Base-by-base conservation (phyloP, 257 asterid species). In the Leonotis leonurus region DNA sequence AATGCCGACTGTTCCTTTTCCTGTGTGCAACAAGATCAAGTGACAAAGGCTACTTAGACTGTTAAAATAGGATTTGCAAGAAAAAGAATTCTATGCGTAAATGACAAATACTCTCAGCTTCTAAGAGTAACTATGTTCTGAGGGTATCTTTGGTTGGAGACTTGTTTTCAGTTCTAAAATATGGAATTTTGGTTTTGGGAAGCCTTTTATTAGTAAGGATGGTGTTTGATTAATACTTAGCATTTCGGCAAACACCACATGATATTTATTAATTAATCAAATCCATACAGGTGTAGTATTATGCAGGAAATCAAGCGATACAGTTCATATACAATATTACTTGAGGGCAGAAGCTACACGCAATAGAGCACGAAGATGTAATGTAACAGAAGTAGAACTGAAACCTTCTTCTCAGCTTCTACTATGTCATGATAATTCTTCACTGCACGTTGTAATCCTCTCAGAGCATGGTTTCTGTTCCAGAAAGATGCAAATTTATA, bases 401-500 rank as follows among this genome's bases (percentile, higher is more conserved):
- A 53, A 56, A 88, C 99, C 97, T 85, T 89, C 86, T 86, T 92
- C 83, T 92, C 99, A 70, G 91, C 94, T 78, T 92, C 94, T 56
- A 89, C 59, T 71, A 82, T 77, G 69, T 82, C 78, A 68, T 81
- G 91, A 71, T 80, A 83, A 77, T 86, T 79, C 75, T 83, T 85
- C 5, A 73, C 77, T 36, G 86, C 79, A 62, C 87, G 95, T 64
- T 85, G 97, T 73, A 92, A 82, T 56, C 84, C 85, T 76, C 91
- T 82, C 77, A 86, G 67, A 3, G 95, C 86, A 57, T 92, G 85
- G 74, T 92, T 92, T 81, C 97, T 77, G 67, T 92, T 92, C 97
- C 99, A 92, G 85, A 92, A 92, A 63, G 99, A 92, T 37, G 99
- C 99, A 75, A 92, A 92, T 75, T 86, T 92, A 80, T 92, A 92